Percentiles rank a stretch among this genome's conserved stretches.
phyloP scores from a whole-genome alignment of 2,329 filamentous ascomycete genomes.

The Fusarium redolens region DNA sequence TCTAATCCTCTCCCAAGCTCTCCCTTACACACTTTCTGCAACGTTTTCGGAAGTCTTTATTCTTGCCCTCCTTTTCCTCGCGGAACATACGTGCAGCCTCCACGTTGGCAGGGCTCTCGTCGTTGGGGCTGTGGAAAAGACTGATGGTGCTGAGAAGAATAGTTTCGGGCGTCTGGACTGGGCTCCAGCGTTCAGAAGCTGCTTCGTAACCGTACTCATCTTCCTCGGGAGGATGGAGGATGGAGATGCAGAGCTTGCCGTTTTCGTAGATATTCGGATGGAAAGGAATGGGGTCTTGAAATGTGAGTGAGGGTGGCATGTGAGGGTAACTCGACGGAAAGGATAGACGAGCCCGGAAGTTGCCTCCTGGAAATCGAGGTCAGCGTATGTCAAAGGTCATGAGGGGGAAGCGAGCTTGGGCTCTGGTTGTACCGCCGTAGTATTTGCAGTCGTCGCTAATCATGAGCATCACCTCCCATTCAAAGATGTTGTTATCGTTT shows the following conservation, averaged over 20 bases:
- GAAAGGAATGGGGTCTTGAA: conserved; percentile 84
- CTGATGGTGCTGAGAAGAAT: conserved; percentile 93
- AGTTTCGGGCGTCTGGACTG: conserved; percentile 94
- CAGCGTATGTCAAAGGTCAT: conserved; percentile 16
- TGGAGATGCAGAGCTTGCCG: conserved; percentile 95
- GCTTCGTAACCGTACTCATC: conserved; percentile 95
- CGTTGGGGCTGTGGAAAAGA: conserved; percentile 91
- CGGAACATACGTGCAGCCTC: conserved; percentile 91
- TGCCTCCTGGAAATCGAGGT: conserved; percentile 72
- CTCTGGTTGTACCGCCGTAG: conserved; percentile 78
- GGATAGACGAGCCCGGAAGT: conserved; percentile 85
- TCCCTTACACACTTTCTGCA: conserved; percentile 84
- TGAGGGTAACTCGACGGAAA: conserved; percentile 91
- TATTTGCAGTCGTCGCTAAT: conserved; percentile 93
- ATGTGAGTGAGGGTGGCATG: conserved; percentile 88
- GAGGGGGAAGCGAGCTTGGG: neutral
- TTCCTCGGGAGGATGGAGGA: conserved; percentile 93
- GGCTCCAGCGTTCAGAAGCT: conserved; percentile 90
- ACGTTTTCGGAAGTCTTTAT: conserved; percentile 79
- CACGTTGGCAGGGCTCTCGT: conserved; percentile 94
- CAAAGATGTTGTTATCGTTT: conserved; percentile 87
- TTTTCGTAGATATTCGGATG: conserved; percentile 93
- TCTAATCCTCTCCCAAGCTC: conserved; percentile 78
- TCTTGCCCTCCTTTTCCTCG: conserved; percentile 73
- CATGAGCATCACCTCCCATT: conserved; percentile 99